A percentile compares a stretch with the other conserved stretches of the same genome.
These are phyloP conservation scores for Yamadazyma pseudoaaseri DNA, from an alignment of 1,139 yeast genomes.

Conservation along the genomic window DNA sequence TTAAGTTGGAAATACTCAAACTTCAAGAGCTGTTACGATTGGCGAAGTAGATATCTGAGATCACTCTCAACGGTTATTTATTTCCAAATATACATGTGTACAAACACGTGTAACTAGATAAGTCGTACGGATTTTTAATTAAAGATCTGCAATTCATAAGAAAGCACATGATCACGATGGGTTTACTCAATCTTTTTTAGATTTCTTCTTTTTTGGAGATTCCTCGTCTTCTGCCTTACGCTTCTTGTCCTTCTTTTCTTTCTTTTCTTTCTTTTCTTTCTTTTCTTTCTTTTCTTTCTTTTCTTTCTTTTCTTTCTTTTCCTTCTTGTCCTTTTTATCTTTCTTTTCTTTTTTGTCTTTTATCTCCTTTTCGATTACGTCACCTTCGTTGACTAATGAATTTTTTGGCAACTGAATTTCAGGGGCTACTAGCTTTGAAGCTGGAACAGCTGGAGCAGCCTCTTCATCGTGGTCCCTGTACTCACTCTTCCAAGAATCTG, in stretches of 20 bases:
- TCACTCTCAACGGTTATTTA: too few species aligned
- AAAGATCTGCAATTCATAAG: too few species aligned
- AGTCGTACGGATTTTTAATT: too few species aligned
- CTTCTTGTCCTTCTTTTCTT: slow-evolving; percentile 42
- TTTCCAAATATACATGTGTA: neutral
- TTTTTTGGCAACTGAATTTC: slow-evolving; percentile 54
- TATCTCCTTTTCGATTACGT: slow-evolving; percentile 37
- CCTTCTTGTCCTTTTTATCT: slow-evolving; percentile 63
- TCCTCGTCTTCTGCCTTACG: slow-evolving; percentile 60
- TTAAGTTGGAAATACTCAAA: too few species aligned
- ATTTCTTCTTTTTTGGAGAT: slow-evolving; percentile 47
- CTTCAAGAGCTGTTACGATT: too few species aligned
- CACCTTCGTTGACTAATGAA: slow-evolving; percentile 32
- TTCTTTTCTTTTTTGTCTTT: slow-evolving; percentile 66
- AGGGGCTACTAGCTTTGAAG: slow-evolving; percentile 47
- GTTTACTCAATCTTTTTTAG: slow-evolving; percentile 33
- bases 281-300: slow-evolving; percentile 42
- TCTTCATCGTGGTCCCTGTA: slow-evolving; percentile 80
- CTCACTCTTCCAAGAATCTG: slow-evolving; percentile 84
- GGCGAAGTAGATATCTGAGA: too few species aligned
- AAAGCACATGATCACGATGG: too few species aligned
- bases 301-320: slow-evolving; percentile 51
- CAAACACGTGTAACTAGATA: neutral
- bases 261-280: slow-evolving; percentile 60
- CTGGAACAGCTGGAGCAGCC: slow-evolving; percentile 54